Evolutionary conservation across 2,329 filamentous ascomycete genomes (phyloP).

Genomic region (Nemania sp.): DNA sequence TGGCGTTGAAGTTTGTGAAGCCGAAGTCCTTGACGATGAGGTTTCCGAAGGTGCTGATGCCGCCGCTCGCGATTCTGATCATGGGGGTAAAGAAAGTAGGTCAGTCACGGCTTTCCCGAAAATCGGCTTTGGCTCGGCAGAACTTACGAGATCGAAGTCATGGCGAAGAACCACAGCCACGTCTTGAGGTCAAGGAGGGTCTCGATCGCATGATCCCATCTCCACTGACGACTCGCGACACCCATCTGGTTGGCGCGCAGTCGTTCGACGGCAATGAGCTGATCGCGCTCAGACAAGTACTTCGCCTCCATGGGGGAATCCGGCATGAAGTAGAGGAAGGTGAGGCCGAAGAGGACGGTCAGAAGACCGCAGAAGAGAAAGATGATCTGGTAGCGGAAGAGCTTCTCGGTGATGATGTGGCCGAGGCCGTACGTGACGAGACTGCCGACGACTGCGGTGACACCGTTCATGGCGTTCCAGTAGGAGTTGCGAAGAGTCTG

Average conservation of each 20-base stretch:
- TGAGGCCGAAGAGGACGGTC: conserved; percentile 54
- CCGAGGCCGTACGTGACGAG: conserved; percentile 57
- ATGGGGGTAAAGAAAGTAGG: no score
- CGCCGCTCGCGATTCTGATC: conserved; percentile 45
- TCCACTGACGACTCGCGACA: conserved; percentile 71
- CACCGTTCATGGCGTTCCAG: conserved; percentile 61
- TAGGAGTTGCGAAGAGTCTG: conserved; percentile 55
- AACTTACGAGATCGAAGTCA: conserved; percentile 62
- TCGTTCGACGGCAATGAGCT: conserved; percentile 69
- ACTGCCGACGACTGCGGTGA: conserved; percentile 60
- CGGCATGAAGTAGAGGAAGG: conserved; percentile 63
- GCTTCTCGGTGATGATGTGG: conserved; percentile 48
- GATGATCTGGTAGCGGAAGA: conserved; percentile 58
- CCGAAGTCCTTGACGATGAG: conserved; percentile 49
- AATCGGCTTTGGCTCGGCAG: conserved; percentile 53
- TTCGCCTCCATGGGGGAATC: conserved; percentile 65
- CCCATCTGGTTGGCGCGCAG: conserved; percentile 77
- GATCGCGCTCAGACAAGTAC: conserved; percentile 68
- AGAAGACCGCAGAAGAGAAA: conserved; percentile 55
- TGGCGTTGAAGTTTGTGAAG: conserved; percentile 45
- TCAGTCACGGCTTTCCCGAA: conserved; percentile 2
- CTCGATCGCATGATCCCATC: conserved; percentile 66
- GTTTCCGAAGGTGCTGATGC: conserved; percentile 45
- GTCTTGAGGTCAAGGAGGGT: conserved; percentile 50
- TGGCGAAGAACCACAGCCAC: conserved; percentile 63